Base-by-base conservation (phyloP, 179 eudicot species). In the Beta lomatogona region DNA sequence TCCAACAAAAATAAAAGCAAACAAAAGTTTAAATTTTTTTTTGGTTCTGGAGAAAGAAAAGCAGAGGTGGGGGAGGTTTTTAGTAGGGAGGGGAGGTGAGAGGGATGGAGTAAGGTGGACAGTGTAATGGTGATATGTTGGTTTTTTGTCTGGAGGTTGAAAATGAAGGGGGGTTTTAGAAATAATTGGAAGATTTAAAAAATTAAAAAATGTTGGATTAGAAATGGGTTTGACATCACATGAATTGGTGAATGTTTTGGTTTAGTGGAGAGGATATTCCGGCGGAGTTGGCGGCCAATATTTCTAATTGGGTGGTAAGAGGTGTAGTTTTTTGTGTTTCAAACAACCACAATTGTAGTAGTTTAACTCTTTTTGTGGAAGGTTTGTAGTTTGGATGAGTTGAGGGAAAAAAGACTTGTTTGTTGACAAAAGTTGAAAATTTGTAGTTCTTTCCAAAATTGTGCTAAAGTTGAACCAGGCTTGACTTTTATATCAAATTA, bases 81-180 rank as follows among this genome's bases (percentile, higher is more conserved):
- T 36, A 36, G 41, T 21, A 11, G 2, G 60, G 57, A 15, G 6
- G 28, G 63, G 60, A 53, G 61, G 9, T 25, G 65, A 73, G 77
- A 54, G 28, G 41, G 45, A 21, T 18, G 14, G 14, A 57, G 28
- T 21, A 66, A 4, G 19, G 46, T 15, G 59, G 80, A 44, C 48
- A 45, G 58, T 45, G 79, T 45, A 21, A 36, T 76, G 54, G 57
- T 41, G 60, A 77, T 22, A 46, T 50, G 59, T 65, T 77, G 71
- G 71, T 48, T 66, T 52, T 77, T 54, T 65, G 80, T 77, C 80
- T 65, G 61, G 71, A 28, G n/a, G 60, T 77, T 66, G 80, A 66
- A 65, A 14, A 19, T 16, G 63, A 18, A 15, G 21, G n/a, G 6
- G 18, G 61, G 77, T 25, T 73, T 25, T 52, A 14, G 7, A 52